Evolutionary conservation across 345 rosid genomes (phyloP).

Genomic region (Eucalyptus victrix): DNA sequence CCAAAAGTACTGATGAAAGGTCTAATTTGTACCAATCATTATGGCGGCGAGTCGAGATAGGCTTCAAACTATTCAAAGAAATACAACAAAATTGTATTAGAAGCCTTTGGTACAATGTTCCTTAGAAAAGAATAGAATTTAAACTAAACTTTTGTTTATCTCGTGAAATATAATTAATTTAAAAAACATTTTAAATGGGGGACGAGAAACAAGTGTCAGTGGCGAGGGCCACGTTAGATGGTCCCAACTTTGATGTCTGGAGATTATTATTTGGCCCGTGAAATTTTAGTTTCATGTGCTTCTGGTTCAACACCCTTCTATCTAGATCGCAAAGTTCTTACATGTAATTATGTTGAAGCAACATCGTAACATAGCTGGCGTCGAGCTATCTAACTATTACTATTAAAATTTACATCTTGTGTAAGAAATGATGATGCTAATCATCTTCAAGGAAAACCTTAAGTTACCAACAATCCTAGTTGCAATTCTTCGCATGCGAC

Average conservation of each 20-base stretch:
- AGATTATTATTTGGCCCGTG: background rate
- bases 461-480: background rate
- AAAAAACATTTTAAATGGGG: too few species aligned
- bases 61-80: too few species aligned
- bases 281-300: background rate
- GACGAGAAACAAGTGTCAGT: background rate
- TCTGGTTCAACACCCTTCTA: background rate
- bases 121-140: too few species aligned
- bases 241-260: background rate
- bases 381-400: background rate
- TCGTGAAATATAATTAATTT: too few species aligned
- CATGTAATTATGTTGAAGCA: background rate
- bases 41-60: too few species aligned
- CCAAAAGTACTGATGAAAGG: too few species aligned
- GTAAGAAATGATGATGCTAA: background rate
- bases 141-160: too few species aligned
- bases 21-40: too few species aligned
- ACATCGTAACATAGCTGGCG: background rate
- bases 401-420: background rate
- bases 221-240: background rate
- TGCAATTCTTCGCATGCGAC: background rate
- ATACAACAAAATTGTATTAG: too few species aligned
- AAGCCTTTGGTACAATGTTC: too few species aligned
- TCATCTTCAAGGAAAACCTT: background rate
- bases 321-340: background rate